Base-by-base conservation (phyloP, 257 asterid genomes). In the Solanum neorickii region DNA sequence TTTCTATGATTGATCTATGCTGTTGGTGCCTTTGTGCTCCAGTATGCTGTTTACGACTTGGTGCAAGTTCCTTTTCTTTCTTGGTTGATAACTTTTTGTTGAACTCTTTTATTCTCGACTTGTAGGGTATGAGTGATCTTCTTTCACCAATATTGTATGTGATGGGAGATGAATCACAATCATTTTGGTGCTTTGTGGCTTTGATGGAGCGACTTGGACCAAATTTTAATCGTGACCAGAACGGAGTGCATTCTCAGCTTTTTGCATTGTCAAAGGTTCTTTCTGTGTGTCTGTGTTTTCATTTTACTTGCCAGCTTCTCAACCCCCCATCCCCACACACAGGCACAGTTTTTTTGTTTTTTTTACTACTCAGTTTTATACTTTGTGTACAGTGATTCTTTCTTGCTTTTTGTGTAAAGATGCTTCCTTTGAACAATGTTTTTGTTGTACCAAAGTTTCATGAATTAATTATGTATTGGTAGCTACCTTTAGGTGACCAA, bases 51-150 rank as follows among this genome's bases (percentile, higher is more conserved):
- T 62, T 84, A n/a, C 46, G 29, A 84, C 77, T 84, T 84, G 70
- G 77, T 66, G 82, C 21, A 83, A 52, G 80, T 52, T 86, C 33
- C 49, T 52, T 86, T 21, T 74, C 66, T 27, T 65, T 69, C 86
- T 62, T 78, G 88, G 80, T 72, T 88, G 86, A 87, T 80, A 41
- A 80, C 72, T 83, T 87, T 76, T 82, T 77, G 83, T 62, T 47
- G 41, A 47, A 31, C 20, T 41, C 29, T 78, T 65, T 31, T 77
- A 39, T 89, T 42, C 89, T 72, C 86, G 39, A 33, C 88, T 88
- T 90, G 89, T 89, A 97, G 99, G 99, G 99, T 84, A 97, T 97
- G 99, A 97, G 99, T 91, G 99, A 97, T 95, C 98, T 97, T 86
- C 91, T 97, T 77, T 97, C 99, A 78, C 99, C 99, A 37, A 95